These are phyloP conservation scores for Opeltia flavorubescens DNA, from an alignment of 495 filamentous ascomycete genomes.

Conservation along the genomic window DNA sequence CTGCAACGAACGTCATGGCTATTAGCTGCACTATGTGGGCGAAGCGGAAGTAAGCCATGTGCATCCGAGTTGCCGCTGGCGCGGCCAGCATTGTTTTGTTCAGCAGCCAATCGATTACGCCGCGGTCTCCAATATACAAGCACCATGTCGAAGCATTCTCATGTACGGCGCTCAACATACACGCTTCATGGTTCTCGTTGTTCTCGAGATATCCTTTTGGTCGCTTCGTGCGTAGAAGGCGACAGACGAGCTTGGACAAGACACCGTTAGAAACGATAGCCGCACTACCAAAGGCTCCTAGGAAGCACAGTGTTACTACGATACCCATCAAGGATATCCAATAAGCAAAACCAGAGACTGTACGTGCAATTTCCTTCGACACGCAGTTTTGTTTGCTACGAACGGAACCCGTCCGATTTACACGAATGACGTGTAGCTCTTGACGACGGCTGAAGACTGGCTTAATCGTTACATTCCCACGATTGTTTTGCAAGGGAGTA, in stretches of 20 bases:
- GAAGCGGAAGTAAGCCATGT: neutral
- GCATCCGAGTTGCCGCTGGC: neutral
- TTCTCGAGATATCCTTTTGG: constrained; percentile 4
- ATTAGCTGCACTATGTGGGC: constrained; percentile 10
- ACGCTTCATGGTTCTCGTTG: constrained; percentile 12
- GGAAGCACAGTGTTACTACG: neutral
- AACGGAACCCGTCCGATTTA: neutral
- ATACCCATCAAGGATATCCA: neutral
- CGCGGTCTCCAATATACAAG: constrained; percentile 13
- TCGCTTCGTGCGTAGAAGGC: neutral
- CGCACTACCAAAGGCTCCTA: constrained; percentile 8
- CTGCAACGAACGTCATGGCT: constrained; percentile 15
- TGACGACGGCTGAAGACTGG: constrained; percentile 1
- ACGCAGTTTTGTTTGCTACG: neutral
- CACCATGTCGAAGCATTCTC: constrained; percentile 12
- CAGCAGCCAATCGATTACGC: constrained; percentile 11
- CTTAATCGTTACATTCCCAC: neutral
- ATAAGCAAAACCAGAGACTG: neutral
- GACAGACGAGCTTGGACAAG: constrained; percentile 3
- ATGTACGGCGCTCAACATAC: constrained; percentile 10
- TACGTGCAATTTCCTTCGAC: neutral
- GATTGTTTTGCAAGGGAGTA: neutral
- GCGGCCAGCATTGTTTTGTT: constrained; percentile 13
- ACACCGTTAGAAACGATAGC: constrained; percentile 3
- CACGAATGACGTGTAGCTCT: constrained; percentile 2